These are phyloP conservation scores for Xylariaceae sp. DNA, from an alignment of 2,329 filamentous ascomycete genomes.

Conservation along the genomic window DNA sequence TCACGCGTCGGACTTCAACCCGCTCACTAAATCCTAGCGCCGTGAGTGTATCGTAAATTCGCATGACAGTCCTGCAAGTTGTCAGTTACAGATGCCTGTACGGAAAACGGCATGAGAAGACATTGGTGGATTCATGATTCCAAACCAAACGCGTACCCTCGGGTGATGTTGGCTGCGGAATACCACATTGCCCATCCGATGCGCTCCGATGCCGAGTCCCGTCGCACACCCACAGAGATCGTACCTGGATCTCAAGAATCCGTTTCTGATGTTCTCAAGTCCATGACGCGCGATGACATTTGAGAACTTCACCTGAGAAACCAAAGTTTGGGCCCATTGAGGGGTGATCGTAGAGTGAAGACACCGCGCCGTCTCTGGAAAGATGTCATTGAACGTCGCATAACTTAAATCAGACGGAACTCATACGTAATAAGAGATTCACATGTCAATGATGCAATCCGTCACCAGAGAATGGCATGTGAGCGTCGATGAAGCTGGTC, in stretches of 20 bases:
- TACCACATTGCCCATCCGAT: background rate
- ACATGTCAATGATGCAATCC: background rate
- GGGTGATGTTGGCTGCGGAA: background rate
- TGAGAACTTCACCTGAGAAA: background rate
- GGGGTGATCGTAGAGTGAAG: background rate
- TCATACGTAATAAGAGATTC: background rate
- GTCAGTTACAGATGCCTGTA: too few species aligned
- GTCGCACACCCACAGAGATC: background rate
- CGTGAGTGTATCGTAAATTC: background rate
- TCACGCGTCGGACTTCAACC: too few species aligned
- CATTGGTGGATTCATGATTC: too few species aligned
- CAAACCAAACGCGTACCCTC: background rate
- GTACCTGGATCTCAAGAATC: background rate
- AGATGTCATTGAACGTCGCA: slow-evolving; percentile 5
- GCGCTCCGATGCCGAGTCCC: background rate
- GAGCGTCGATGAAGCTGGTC: too few species aligned
- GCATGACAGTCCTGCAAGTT: too few species aligned
- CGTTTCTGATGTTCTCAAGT: background rate
- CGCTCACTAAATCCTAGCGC: too few species aligned
- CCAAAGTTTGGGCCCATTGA: background rate
- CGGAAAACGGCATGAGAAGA: background rate
- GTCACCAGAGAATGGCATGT: too few species aligned
- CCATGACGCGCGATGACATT: slow-evolving; percentile 5
- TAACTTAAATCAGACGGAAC: background rate
- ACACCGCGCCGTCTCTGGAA: background rate